Base-by-base conservation (phyloP, 73 alveolate species). In the Diophrys sp. region DNA sequence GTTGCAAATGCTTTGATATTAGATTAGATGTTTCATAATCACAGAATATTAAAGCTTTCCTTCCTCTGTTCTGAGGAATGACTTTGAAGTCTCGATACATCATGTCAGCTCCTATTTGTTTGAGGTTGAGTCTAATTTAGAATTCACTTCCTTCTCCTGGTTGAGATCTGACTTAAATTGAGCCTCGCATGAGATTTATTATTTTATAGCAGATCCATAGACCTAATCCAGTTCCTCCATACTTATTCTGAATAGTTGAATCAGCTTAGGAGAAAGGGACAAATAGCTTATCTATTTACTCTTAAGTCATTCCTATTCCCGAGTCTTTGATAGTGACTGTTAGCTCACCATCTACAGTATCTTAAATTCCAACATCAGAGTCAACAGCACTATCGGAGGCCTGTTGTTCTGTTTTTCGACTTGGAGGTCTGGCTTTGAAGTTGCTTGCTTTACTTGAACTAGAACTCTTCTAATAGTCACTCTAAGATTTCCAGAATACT, bases 171-270 rank as follows among this genome's bases (percentile, higher is more conserved):
- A 68, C 54, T 68, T 25, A 68, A 28, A 68, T 68, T 27, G 18
- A 25, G 1, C 75, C 75, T 5, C 29, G 2, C 75, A 68, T 68
- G 8, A 68, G 55, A 2, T 68, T 2, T 1, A 68, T 2, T 26
- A 68, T 25, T 28, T 68, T 14, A 23, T 68, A 23, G 55, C 56
- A 68, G 24, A 23, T 68, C 25, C 31, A 68, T 25, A 68, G 75
- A 1, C 75, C 75, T 23, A 68, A 55, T 55, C 75, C 75, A 25
- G 75, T 68, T n/a, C 75, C 75, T 2, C 75, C 75, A 68, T 68
- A 68, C 24, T 68, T 68, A 25, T 18, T 5, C 23, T 25, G 29
- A 2, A 68, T 68, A 2, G 54, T 26, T 28, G 25, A 25, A 68
- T 68, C 31, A 5, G 75, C 75, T 29, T 68, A 68, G 5, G 34